phyloP scores from a whole-genome alignment of 2,329 filamentous ascomycete species.

The Alternaria gansuensis region DNA sequence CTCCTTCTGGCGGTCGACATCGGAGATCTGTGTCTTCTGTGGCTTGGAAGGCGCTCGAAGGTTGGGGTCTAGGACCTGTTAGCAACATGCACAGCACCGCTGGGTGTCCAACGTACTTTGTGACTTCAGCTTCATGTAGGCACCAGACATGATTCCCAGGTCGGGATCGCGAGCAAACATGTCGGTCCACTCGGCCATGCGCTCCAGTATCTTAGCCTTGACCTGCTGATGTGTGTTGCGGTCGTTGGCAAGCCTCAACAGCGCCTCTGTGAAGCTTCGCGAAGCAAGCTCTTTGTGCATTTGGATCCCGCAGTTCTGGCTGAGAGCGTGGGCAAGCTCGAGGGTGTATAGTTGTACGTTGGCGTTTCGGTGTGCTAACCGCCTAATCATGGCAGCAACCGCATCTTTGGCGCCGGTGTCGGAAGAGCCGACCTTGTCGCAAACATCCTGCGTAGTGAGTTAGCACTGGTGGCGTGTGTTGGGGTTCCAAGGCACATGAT shows the following conservation, averaged over 20 bases:
- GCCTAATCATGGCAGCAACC: constrained; percentile 88
- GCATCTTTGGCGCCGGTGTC: constrained; percentile 77
- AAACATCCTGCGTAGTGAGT: constrained; percentile 63
- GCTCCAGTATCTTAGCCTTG: constrained; percentile 94
- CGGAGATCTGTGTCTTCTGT: constrained; percentile 89
- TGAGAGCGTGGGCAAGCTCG: constrained; percentile 86
- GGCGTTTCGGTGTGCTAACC: constrained; percentile 90
- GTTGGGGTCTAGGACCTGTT: constrained; percentile 74
- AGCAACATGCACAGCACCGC: constrained; percentile 8
- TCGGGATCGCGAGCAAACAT: constrained; percentile 92
- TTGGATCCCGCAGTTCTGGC: constrained; percentile 86
- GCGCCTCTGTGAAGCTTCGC: constrained; percentile 91
- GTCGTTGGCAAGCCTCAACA: constrained; percentile 89
- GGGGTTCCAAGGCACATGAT: not conserved
- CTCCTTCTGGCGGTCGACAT: constrained; percentile 89
- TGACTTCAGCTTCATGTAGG: constrained; percentile 85
- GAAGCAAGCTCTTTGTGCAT: constrained; percentile 92
- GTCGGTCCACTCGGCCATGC: constrained; percentile 95
- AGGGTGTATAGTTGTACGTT: constrained; percentile 96
- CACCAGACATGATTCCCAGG: constrained; percentile 96
- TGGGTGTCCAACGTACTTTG: constrained; percentile 58
- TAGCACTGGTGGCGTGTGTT: constrained; percentile 11
- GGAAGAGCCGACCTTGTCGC: constrained; percentile 64
- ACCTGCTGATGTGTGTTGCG: constrained; percentile 95
- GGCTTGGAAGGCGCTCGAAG: constrained; percentile 92